These are phyloP conservation scores for Moricandia arvensis DNA, from an alignment of 345 rosid genomes.

Conservation along the genomic window DNA sequence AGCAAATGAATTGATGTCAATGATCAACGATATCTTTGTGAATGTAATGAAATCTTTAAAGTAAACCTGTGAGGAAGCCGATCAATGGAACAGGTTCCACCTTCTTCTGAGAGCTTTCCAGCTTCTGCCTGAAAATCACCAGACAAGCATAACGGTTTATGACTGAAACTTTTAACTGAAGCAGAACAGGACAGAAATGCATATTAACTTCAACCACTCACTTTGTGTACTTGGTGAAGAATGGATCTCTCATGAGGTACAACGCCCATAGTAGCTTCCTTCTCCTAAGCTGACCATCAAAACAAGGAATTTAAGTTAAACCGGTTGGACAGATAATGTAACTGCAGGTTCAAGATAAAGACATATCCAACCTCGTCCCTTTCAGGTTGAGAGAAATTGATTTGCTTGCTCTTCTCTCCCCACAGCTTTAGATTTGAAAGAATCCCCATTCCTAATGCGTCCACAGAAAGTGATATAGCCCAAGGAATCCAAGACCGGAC, in stretches of 20 bases:
- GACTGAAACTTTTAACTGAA: neutral
- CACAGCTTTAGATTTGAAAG: constrained; percentile 40
- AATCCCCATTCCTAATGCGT: constrained; percentile 55
- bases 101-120: constrained; percentile 58
- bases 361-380: constrained; percentile 64
- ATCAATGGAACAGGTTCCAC: constrained; percentile 69
- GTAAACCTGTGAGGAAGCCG: constrained; percentile 69
- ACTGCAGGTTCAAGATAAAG: neutral
- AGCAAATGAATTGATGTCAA: neutral
- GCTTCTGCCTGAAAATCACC: constrained; percentile 62
- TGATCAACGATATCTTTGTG: neutral
- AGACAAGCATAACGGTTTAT: neutral
- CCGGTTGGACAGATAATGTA: neutral
- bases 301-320: constrained; percentile 19
- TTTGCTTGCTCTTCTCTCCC: constrained; percentile 42
- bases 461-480: constrained; percentile 77
- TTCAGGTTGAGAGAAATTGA: constrained; percentile 56
- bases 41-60: neutral
- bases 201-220: neutral
- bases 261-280: constrained; percentile 90
- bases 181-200: neutral
- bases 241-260: constrained; percentile 95
- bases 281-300: constrained; percentile 58
- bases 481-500: constrained; percentile 89
- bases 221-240: constrained; percentile 87